Percentiles rank a stretch among this genome's conserved stretches.
These are phyloP conservation scores for Alternaria sp. DNA, from an alignment of 2,329 filamentous ascomycete genomes.

Conservation along the genomic window DNA sequence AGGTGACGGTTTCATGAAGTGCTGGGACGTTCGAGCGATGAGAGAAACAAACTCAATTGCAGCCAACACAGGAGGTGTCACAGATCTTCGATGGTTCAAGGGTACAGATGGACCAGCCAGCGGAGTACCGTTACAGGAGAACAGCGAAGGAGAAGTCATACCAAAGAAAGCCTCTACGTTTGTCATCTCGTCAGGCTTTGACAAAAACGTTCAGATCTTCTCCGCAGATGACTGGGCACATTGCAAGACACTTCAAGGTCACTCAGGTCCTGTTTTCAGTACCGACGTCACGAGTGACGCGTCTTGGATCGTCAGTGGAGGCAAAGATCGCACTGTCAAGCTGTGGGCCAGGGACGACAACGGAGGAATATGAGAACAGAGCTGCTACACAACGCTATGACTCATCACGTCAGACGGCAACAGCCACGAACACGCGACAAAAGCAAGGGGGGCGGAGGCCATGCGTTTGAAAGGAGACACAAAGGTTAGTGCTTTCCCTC, in stretches of 20 bases:
- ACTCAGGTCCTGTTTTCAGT: slow-evolving; percentile 90
- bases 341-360: slow-evolving; percentile 82
- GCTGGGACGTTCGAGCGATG: slow-evolving; percentile 95
- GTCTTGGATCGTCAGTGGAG: slow-evolving; percentile 92
- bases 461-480: slow-evolving; percentile 9
- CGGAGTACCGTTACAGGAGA: slow-evolving; percentile 64
- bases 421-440: neutral
- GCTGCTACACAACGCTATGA: neutral
- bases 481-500: slow-evolving; percentile 18
- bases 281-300: slow-evolving; percentile 86
- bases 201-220: slow-evolving; percentile 94
- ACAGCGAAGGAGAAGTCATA: slow-evolving; percentile 66
- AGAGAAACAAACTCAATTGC: slow-evolving; percentile 83
- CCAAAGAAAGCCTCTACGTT: slow-evolving; percentile 92
- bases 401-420: neutral
- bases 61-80: slow-evolving; percentile 89
- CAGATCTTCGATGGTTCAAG: slow-evolving; percentile 93
- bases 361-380: slow-evolving; percentile 37
- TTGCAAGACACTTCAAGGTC: slow-evolving; percentile 84
- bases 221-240: slow-evolving; percentile 95
- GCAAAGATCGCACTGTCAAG: slow-evolving; percentile 94
- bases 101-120: slow-evolving; percentile 76
- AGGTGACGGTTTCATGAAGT: slow-evolving; percentile 94
- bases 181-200: slow-evolving; percentile 88
- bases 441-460: neutral